Evolutionary conservation across 306 rosid genomes (phyloP), one percentile per base, ranked within the genome.

Genomic region (Senna siamea): DNA sequence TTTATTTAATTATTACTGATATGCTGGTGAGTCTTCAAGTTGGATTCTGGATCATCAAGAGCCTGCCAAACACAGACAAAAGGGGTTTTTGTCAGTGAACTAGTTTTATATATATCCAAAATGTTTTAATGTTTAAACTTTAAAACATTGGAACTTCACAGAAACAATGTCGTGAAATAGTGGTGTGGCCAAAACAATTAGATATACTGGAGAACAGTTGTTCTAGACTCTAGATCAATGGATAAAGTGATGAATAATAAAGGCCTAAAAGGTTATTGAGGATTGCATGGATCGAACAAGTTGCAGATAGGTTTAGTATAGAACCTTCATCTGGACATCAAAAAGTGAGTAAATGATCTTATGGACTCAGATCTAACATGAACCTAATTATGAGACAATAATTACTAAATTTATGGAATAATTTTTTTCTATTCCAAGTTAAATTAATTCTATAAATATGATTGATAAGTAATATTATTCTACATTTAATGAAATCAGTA

Each of bases 31-130:
- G 53, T 54, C 73, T 70, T 74, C 67, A 11, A 35, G 57, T 60
- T 63, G 50, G 48, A 55, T 55, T 63, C 35, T 19, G 70, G 66
- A 69, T 50, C 69, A 59, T 79, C 48, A 65, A 75, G 76, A 78
- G 62, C 85, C 90, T 87, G 86, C 76, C 64, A 69, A 22, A 18
- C 26, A 30, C 17, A 69, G 46, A 75, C 46, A 30, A 65, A 38
- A 38, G 47, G 13, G 2, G 37, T 63, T 35, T 35, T 44, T 22
- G 32, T 74, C 76, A 64, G 62, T 23, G 69, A 72, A 37, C 44
- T 14, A 58, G 47, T 41, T 50, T 60, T 59, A 58, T 12, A 50
- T 15, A n/a, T 58, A 11, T 40, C n/a, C 43, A 0, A 5, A 37
- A 22, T 17, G 2, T 26, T 26, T 26, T 26, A 26, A 26, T 26